Percentiles rank a stretch among this genome's conserved stretches.
phyloP scores from a whole-genome alignment of 2,329 filamentous ascomycete genomes.

The Camptophora hylomeconis region DNA sequence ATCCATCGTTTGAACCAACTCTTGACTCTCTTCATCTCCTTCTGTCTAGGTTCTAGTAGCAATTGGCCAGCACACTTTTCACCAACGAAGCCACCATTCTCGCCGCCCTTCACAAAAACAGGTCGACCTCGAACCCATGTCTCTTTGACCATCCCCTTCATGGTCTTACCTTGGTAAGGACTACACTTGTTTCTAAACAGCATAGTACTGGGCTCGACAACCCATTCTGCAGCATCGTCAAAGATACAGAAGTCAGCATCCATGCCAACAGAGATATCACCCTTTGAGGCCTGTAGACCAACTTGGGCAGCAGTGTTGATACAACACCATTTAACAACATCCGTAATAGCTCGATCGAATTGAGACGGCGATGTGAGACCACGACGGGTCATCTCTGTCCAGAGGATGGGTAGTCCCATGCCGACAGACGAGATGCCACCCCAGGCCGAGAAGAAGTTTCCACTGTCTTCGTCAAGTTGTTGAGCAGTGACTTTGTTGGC shows the following conservation, averaged over 20 bases:
- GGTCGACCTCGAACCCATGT: conserved; percentile 70
- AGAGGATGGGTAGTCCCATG: conserved; percentile 78
- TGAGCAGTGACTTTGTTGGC: conserved; percentile 19
- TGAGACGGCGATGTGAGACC: conserved; percentile 31
- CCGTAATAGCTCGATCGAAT: conserved; percentile 45
- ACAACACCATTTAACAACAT: conserved; percentile 77
- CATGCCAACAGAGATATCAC: conserved; percentile 65
- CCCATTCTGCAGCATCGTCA: conserved; percentile 69
- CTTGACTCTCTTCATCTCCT: conserved; percentile 12
- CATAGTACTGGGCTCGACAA: conserved; percentile 65
- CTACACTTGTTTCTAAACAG: conserved; percentile 88
- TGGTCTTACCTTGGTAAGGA: conserved; percentile 70
- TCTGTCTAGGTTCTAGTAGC: conserved; percentile 23
- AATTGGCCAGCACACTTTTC: conserved; percentile 25
- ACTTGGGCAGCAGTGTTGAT: conserved; percentile 80
- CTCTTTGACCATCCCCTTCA: conserved; percentile 67
- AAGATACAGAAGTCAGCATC: conserved; percentile 90
- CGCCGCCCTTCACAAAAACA: conserved; percentile 57
- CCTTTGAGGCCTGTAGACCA: conserved; percentile 68
- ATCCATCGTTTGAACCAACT: conserved; percentile 15
- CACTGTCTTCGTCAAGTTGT: conserved; percentile 32
- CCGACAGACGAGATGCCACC: conserved; percentile 92
- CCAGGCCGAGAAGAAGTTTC: conserved; percentile 94
- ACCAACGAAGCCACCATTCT: conserved; percentile 27
- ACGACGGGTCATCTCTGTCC: conserved; percentile 59